Base-by-base conservation (phyloP, 371 early-diverging fungal species). In the Mortierella sp. region DNA sequence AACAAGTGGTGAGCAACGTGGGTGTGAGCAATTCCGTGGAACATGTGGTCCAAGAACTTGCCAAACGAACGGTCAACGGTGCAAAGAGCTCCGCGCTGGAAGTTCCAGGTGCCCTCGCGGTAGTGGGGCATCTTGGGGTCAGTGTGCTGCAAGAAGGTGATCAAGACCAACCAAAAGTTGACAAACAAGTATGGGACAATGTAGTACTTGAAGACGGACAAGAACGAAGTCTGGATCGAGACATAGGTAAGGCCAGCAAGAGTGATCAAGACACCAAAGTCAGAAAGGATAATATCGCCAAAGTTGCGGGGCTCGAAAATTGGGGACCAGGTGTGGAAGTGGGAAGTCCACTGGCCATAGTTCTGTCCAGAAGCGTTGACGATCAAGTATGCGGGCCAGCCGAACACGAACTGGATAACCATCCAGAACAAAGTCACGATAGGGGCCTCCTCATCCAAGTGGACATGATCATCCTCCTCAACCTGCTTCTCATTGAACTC, bases 1-100 rank as follows among this genome's bases (percentile, higher is more conserved):
- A 96, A 97, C 75, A 95, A 83, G 77, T 97, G 96, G 78, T 97
- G 97, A 24, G 92, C 94, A 47, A 96, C 94, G 73, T 95, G 95
- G 18, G 94, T 92, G 76, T 95, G 94, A 54, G 90, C 86, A 67
- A 95, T 95, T 72, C 92, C 92, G 83, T 96, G 96, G 86, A 93
- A 88, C 86, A 92, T 91, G 84, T 87, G 84, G 87, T 96, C 91
- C 83, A 96, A 86, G 75, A 96, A 73, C 83, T 85, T 85, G 70
- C 97, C 96, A 72, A 88, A 96, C 77, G 92, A 92, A 62, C 96
- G 94, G 79, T 97, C 97, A 22, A 97, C 90, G 52, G 93, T 93
- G 73, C 83, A 83, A 22, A 88, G 84, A 20, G 96, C 96, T 67
- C 96, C 97, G 68, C 93, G 94, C 76, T 95, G 86, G 85, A 96